Evolutionary conservation across 768 basidiomycete genomes (phyloP).

Genomic region (Leccinum arenicola): DNA sequence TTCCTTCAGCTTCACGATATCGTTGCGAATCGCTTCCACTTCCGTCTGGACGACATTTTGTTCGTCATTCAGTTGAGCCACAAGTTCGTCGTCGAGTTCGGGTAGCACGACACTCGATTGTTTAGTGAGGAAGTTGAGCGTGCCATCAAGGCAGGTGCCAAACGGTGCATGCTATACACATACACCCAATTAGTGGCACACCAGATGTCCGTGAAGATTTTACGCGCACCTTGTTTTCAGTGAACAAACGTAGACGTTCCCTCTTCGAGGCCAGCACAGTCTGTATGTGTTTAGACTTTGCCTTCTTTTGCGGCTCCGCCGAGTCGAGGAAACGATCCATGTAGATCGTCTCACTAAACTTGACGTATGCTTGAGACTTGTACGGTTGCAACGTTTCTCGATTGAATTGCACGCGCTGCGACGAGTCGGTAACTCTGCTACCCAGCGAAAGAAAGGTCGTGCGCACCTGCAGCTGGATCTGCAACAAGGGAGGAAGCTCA

Average conservation of each 20-base stretch:
- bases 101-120: constrained; percentile 43
- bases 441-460: not conserved
- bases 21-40: constrained; percentile 51
- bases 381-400: constrained; percentile 86
- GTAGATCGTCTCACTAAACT: constrained; percentile 80
- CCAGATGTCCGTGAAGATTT: not conserved
- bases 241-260: constrained; percentile 64
- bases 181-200: not conserved
- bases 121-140: constrained; percentile 55
- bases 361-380: constrained; percentile 95
- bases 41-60: constrained; percentile 50
- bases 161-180: constrained; percentile 61
- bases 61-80: constrained; percentile 52
- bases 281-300: constrained; percentile 68
- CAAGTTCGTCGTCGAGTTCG: constrained; percentile 60
- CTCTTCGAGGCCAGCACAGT: constrained; percentile 59
- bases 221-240: constrained; percentile 64
- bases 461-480: constrained; percentile 91
- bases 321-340: constrained; percentile 91
- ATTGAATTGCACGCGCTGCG: constrained; percentile 90
- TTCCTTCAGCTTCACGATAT: constrained; percentile 54
- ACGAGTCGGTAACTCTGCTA: constrained; percentile 7
- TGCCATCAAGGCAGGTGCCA: constrained; percentile 50
- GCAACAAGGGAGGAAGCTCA: constrained; percentile 84
- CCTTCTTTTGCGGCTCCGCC: constrained; percentile 68